Conservation (phyloP, 495 filamentous ascomycete species). For the Jackrogersella multiformis region DNA sequence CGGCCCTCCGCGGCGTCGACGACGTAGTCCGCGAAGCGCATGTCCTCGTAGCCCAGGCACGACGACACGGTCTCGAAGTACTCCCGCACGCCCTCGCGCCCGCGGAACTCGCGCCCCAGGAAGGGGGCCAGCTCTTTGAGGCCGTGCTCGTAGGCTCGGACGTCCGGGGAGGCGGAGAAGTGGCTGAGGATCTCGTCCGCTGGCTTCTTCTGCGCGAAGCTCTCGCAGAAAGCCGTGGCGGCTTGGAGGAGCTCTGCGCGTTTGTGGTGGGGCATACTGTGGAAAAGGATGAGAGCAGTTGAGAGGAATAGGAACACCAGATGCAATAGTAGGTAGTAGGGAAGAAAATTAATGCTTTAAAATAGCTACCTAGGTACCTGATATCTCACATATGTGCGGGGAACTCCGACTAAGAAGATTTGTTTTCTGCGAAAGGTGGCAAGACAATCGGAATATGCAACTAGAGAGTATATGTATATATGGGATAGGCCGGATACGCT, state of each 20-base stretch:
- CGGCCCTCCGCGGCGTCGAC: conserved; percentile 57
- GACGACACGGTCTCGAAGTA: conserved; percentile 61
- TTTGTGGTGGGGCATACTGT: conserved; percentile 32
- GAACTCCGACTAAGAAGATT: too few relatives aligned
- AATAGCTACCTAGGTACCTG: too few relatives aligned
- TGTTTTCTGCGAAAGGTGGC: too few relatives aligned
- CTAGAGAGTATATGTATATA: too few relatives aligned
- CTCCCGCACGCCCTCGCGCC: conserved; percentile 53
- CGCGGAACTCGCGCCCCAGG: conserved; percentile 64
- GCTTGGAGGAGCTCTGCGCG: conserved; percentile 54
- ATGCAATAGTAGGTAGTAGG: too few relatives aligned
- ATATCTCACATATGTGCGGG: too few relatives aligned
- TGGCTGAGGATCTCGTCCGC: conserved; percentile 54
- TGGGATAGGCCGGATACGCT: too few relatives aligned
- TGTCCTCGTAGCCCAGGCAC: conserved; percentile 55
- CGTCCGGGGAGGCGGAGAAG: conserved; percentile 56
- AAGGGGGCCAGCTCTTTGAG: conserved; percentile 63
- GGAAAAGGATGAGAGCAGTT: background rate
- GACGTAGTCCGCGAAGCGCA: conserved; percentile 63
- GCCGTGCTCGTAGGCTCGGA: conserved; percentile 65
- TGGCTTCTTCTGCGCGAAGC: conserved; percentile 53
- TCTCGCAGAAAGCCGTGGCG: conserved; percentile 56
- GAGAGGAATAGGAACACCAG: too few relatives aligned
- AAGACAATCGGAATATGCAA: too few relatives aligned
- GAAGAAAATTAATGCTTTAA: too few relatives aligned